These are phyloP conservation scores for Suillus alpinus DNA, from an alignment of 768 basidiomycete species.

Conservation along the genomic window DNA sequence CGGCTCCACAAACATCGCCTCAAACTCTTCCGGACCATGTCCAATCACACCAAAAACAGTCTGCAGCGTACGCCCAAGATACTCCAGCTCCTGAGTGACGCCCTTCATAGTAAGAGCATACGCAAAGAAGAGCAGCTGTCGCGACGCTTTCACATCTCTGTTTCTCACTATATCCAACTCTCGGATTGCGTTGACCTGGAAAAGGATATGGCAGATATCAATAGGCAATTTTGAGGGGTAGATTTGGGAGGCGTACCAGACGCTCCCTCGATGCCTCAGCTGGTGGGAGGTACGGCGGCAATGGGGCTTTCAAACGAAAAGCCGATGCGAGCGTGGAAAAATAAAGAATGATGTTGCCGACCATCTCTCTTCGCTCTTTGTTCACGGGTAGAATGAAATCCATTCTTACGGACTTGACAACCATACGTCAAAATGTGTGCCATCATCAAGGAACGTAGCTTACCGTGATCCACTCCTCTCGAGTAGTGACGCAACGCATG, in stretches of 20 bases:
- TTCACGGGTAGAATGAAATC: constrained; percentile 94
- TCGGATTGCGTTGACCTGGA: constrained; percentile 78
- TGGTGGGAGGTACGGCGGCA: constrained; percentile 96
- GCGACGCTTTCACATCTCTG: constrained; percentile 75
- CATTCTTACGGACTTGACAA: constrained; percentile 63
- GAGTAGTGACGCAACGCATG: constrained; percentile 95
- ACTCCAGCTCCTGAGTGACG: constrained; percentile 86
- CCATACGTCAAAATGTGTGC: constrained; percentile 1
- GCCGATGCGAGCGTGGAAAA: constrained; percentile 79
- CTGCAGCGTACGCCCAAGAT: constrained; percentile 77
- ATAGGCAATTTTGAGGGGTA: background rate
- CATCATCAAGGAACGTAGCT: constrained; percentile 20
- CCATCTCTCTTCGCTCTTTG: constrained; percentile 87
- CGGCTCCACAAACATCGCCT: constrained; percentile 58
- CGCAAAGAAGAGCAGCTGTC: constrained; percentile 89
- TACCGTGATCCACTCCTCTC: constrained; percentile 92
- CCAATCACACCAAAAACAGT: constrained; percentile 92
- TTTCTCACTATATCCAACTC: constrained; percentile 85
- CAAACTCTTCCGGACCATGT: constrained; percentile 77
- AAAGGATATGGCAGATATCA: background rate
- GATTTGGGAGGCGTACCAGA: constrained; percentile 48
- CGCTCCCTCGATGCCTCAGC: constrained; percentile 81
- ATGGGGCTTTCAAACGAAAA: constrained; percentile 81
- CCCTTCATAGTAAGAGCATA: constrained; percentile 95
- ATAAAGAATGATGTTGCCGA: constrained; percentile 89